These are phyloP conservation scores for Nematodospora anomalae DNA, from an alignment of 1,139 yeast genomes.

Conservation along the genomic window DNA sequence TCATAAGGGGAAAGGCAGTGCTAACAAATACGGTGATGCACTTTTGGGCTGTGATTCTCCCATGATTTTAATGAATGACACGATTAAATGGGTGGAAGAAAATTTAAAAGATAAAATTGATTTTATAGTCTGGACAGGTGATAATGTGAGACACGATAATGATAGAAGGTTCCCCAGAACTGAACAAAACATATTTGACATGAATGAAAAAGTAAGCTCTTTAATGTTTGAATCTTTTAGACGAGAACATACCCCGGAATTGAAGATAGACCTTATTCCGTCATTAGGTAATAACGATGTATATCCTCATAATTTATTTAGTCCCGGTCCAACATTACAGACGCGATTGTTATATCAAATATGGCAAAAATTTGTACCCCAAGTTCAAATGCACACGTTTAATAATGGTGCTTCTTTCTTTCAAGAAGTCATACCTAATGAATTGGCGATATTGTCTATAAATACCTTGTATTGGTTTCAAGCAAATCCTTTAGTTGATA, in stretches of 20 bases:
- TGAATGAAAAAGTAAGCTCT: constrained; percentile 62
- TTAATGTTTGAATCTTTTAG: constrained; percentile 51
- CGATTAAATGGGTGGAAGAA: constrained; percentile 63
- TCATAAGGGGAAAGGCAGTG: constrained; percentile 54
- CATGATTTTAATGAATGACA: constrained; percentile 55
- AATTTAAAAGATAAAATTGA: constrained; percentile 75
- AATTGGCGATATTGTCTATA: constrained; percentile 73
- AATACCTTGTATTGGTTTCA: constrained; percentile 76
- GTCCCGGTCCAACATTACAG: constrained; percentile 83
- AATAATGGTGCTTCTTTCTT: constrained; percentile 74
- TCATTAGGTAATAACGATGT: constrained; percentile 85
- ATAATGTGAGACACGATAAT: constrained; percentile 82
- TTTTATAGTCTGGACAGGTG: constrained; percentile 90
- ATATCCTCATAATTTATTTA: constrained; percentile 81
- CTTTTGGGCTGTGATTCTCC: constrained; percentile 75
- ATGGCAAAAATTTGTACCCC: constrained; percentile 76
- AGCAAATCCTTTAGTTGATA: constrained; percentile 78
- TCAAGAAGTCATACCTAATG: constrained; percentile 73
- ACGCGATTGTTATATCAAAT: constrained; percentile 72
- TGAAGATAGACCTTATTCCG: constrained; percentile 57
- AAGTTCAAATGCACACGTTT: constrained; percentile 72
- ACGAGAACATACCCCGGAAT: constrained; percentile 46
- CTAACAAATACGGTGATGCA: constrained; percentile 76
- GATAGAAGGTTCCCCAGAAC: constrained; percentile 74
- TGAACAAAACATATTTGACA: constrained; percentile 64